Conservation (phyloP, 805 yeast species). For the Saturnispora gosingensis region DNA sequence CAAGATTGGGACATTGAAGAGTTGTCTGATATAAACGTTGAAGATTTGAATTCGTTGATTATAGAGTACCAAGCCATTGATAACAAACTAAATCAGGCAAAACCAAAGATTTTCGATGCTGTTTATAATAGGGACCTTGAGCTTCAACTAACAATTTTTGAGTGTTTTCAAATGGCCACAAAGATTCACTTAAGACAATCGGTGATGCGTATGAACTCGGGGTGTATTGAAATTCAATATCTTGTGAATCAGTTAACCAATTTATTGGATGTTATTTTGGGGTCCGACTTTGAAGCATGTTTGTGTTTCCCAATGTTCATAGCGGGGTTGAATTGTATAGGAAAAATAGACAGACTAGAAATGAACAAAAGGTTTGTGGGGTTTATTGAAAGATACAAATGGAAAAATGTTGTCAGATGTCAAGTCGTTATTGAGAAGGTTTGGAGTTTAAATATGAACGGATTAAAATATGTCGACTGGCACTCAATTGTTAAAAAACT, state of each 20-base stretch:
- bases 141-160: slow-evolving; percentile 61
- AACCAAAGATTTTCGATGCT: slow-evolving; percentile 43
- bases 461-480: slow-evolving; percentile 66
- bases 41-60: slow-evolving; percentile 30
- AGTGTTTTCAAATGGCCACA: slow-evolving; percentile 60
- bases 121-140: slow-evolving; percentile 42
- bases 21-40: slow-evolving; percentile 22
- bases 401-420: slow-evolving; percentile 48
- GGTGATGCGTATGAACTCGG: slow-evolving; percentile 48
- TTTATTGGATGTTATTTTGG: slow-evolving; percentile 53
- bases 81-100: slow-evolving; percentile 37
- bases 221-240: slow-evolving; percentile 54
- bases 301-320: slow-evolving; percentile 71
- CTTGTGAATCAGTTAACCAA: slow-evolving; percentile 44
- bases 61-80: slow-evolving; percentile 31
- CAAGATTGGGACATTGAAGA: slow-evolving; percentile 14
- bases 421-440: slow-evolving; percentile 36
- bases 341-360: slow-evolving; percentile 38
- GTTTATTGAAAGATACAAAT: slow-evolving; percentile 54
- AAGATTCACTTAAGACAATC: slow-evolving; percentile 60
- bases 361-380: slow-evolving; percentile 46
- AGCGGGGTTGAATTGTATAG: slow-evolving; percentile 61
- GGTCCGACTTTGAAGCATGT: slow-evolving; percentile 60
- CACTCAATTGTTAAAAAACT: slow-evolving; percentile 50
- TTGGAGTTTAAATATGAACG: slow-evolving; percentile 41